Base-by-base conservation (phyloP, 805 yeast species). In the Ogataea salicorniae region DNA sequence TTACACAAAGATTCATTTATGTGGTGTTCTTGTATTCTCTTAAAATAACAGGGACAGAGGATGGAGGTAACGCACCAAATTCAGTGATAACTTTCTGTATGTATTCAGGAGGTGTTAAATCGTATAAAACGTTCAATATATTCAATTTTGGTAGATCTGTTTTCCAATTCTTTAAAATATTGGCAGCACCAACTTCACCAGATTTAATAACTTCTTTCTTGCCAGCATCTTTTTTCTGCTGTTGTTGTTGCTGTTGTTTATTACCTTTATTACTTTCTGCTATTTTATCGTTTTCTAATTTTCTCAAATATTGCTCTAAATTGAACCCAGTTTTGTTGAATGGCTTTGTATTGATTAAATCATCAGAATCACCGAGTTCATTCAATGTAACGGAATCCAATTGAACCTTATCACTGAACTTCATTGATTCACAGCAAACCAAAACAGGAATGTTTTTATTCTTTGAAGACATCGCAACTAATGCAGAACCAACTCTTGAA, bases 21-120 rank as follows among this genome's bases (percentile, higher is more conserved):
- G 58, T 56, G n/a, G 61, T 52, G 46, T 64, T 60, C 67, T 89
- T 88, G 67, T 92, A 94, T 67, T 94, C 99, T 69, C 98, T 80
- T 58, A 94, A 72, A 51, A 94, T 88, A 42, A 94, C 98, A 26
- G 99, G 99, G 48, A 94, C 98, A 1, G 98, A 89, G n/a, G 95
- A 86, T 39, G 99, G 96, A 11, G 99, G 99, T 56, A 94, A 75
- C 2, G 96, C 88, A 29, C 99, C 99, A 54, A 92, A 81, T 66
- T 94, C 99, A 2, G 98, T 94, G 46, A 94, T 89, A 49, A 94
- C 89, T 71, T 94, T 94, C 64, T 92, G 91, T 59, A 94, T 88
- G 61, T 86, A 87, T 56, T 84, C 87, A 14, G 96, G 95, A 34
- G 97, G 97, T 1, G 98, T 92, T 57, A 94, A 75, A 68, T 94